phyloP scores from a whole-genome alignment of 2,329 filamentous ascomycete genomes.

The Phoma herbarum region DNA sequence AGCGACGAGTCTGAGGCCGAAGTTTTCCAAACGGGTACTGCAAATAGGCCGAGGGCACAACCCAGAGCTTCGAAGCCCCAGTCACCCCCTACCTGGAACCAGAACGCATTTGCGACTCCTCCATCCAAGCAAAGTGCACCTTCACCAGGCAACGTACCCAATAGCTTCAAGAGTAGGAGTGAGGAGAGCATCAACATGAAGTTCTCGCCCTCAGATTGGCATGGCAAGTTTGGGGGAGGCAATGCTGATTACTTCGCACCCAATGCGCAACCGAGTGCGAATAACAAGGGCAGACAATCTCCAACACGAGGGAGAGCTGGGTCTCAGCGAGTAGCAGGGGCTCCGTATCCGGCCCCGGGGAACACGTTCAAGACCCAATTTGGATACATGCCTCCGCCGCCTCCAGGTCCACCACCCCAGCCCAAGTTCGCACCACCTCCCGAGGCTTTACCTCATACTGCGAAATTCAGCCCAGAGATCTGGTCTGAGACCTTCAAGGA shows the following conservation, averaged over 20 bases:
- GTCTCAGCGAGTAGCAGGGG: constrained; percentile 31
- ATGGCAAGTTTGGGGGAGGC: constrained; percentile 56
- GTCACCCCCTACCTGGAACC: constrained; percentile 29
- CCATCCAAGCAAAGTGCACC: constrained; percentile 28
- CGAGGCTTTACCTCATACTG: constrained; percentile 36
- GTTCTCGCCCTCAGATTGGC: constrained; percentile 58
- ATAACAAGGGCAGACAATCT: constrained; percentile 39
- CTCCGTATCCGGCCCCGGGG: constrained; percentile 1
- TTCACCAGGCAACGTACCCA: constrained; percentile 32
- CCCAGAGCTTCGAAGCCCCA: constrained; percentile 26
- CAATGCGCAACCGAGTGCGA: constrained; percentile 36
- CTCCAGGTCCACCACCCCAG: constrained; percentile 41
- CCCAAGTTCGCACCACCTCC: constrained; percentile 33
- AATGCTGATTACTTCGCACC: constrained; percentile 55
- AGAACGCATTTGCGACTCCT: constrained; percentile 28
- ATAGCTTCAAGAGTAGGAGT: constrained; percentile 56
- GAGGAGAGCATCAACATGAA: constrained; percentile 60
- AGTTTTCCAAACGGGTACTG: constrained; percentile 24
- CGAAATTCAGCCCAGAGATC: constrained; percentile 53
- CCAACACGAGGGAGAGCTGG: constrained; percentile 43
- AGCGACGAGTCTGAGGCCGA: constrained; percentile 40
- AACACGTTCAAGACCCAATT: constrained; percentile 21
- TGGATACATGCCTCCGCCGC: constrained; percentile 40
- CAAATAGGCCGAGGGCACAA: constrained; percentile 24
- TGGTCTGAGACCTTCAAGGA: constrained; percentile 58